Percentiles rank a stretch among this genome's conserved stretches.
phyloP scores from a whole-genome alignment of 2,329 filamentous ascomycete species.

The Penicillium sp. region DNA sequence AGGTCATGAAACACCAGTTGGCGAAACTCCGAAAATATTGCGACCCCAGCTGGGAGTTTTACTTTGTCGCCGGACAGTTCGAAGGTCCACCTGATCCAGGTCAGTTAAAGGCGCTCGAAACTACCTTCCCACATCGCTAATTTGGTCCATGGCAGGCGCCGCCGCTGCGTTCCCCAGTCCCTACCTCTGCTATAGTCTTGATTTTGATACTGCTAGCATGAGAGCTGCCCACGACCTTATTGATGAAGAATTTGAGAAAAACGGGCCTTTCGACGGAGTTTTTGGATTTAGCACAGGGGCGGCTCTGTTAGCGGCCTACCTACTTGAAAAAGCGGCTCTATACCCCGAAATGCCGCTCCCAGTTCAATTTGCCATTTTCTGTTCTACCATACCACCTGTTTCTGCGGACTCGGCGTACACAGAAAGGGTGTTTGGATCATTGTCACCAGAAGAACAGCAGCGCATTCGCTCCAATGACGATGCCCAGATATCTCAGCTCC shows the following conservation, averaged over 20 bases:
- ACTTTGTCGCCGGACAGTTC: constrained; percentile 9
- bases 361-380: constrained; percentile 25
- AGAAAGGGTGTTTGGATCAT: not conserved
- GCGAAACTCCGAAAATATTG: constrained; percentile 1
- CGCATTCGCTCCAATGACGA: constrained; percentile 1
- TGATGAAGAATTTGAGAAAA: constrained; percentile 15
- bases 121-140: not conserved
- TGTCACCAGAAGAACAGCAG: constrained; percentile 5
- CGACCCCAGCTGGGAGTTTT: constrained; percentile 15
- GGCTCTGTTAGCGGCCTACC: constrained; percentile 14
- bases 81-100: constrained; percentile 3
- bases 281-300: constrained; percentile 28
- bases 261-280: constrained; percentile 29
- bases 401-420: constrained; percentile 3
- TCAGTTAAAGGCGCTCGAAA: not conserved
- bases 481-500: not conserved
- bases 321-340: constrained; percentile 12
- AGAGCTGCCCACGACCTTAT: constrained; percentile 12
- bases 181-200: constrained; percentile 11
- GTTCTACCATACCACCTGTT: constrained; percentile 2
- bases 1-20: constrained; percentile 14
- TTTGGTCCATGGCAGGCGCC: not conserved
- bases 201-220: constrained; percentile 6
- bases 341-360: constrained; percentile 12
- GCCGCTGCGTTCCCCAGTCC: constrained; percentile 12